A percentile compares a stretch with the other conserved stretches of the same genome.
These are phyloP conservation scores for Salinomyces thailandicus DNA, from an alignment of 2,329 filamentous ascomycete species.

Conservation along the genomic window DNA sequence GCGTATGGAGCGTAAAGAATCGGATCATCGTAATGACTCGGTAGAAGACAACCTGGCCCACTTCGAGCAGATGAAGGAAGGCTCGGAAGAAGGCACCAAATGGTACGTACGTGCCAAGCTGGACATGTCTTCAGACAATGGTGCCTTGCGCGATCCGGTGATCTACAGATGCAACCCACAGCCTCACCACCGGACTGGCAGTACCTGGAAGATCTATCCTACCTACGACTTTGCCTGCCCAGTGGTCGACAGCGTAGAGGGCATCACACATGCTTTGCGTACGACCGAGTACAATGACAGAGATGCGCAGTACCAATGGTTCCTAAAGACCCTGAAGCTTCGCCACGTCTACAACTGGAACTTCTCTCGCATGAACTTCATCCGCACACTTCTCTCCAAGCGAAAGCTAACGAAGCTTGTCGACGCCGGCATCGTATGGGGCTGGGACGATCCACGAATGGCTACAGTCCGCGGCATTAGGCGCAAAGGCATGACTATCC, in stretches of 20 bases:
- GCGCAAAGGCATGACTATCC: conserved; percentile 66
- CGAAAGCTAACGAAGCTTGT: conserved; percentile 78
- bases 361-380: conserved; percentile 75
- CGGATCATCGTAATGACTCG: conserved; percentile 64
- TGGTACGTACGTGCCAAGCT: conserved; percentile 96
- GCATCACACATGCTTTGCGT: conserved; percentile 71
- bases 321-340: conserved; percentile 61
- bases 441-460: conserved; percentile 83
- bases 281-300: conserved; percentile 83
- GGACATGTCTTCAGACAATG: conserved; percentile 83
- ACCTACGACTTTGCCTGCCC: conserved; percentile 83
- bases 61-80: conserved; percentile 90
- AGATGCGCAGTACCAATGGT: conserved; percentile 81
- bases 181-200: conserved; percentile 66
- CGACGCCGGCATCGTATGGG: conserved; percentile 63
- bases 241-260: conserved; percentile 69
- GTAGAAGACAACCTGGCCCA: conserved; percentile 76
- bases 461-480: conserved; percentile 72
- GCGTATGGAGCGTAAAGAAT: conserved; percentile 74
- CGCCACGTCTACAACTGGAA: conserved; percentile 77
- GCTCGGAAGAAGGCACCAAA: conserved; percentile 62
- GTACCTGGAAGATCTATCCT: conserved; percentile 74
- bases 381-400: conserved; percentile 73
- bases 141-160: conserved; percentile 90
- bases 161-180: conserved; percentile 85